phyloP scores from a whole-genome alignment of 1,284 basidiomycete species.

The Ganoderma lingzhi region DNA sequence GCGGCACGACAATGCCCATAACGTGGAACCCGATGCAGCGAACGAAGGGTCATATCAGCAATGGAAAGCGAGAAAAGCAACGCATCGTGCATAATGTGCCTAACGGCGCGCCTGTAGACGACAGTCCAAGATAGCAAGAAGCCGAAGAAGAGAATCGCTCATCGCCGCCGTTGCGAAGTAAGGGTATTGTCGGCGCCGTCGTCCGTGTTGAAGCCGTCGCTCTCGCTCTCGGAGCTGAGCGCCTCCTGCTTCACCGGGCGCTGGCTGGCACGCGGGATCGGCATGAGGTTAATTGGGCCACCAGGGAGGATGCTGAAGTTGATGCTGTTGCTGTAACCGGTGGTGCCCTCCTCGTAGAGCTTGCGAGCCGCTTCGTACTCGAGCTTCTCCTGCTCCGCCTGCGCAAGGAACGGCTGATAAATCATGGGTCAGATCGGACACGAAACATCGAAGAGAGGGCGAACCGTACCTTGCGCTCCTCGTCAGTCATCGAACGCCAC shows the following conservation, averaged over 20 bases:
- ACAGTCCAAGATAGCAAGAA: slow-evolving; percentile 28
- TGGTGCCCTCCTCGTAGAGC: slow-evolving; percentile 84
- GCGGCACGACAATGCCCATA: slow-evolving; percentile 21
- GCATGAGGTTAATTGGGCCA: slow-evolving; percentile 56
- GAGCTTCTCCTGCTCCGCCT: slow-evolving; percentile 93
- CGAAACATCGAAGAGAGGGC: slow-evolving; percentile 16
- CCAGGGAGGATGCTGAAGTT: slow-evolving; percentile 81
- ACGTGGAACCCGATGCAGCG: slow-evolving; percentile 1
- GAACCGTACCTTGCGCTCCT: slow-evolving; percentile 82
- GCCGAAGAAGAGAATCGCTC: slow-evolving; percentile 23
- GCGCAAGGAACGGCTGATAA: slow-evolving; percentile 84
- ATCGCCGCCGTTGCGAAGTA: slow-evolving; percentile 28
- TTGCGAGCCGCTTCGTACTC: slow-evolving; percentile 86
- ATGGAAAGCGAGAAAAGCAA: slow-evolving; percentile 25
- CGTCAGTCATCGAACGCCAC: slow-evolving; percentile 92
- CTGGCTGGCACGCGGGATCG: slow-evolving; percentile 53
- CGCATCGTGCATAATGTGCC: slow-evolving; percentile 31
- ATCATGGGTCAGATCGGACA: slow-evolving; percentile 16
- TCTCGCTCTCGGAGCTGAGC: slow-evolving; percentile 66
- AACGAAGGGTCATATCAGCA: slow-evolving; percentile 16
- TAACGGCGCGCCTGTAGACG: slow-evolving; percentile 24
- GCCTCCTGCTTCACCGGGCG: slow-evolving; percentile 65
- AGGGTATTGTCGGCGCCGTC: slow-evolving; percentile 45
- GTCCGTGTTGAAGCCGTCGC: slow-evolving; percentile 61
- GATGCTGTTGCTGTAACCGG: slow-evolving; percentile 74